phyloP scores from a whole-genome alignment of 257 asterid species.

The Ligustrum vulgare region DNA sequence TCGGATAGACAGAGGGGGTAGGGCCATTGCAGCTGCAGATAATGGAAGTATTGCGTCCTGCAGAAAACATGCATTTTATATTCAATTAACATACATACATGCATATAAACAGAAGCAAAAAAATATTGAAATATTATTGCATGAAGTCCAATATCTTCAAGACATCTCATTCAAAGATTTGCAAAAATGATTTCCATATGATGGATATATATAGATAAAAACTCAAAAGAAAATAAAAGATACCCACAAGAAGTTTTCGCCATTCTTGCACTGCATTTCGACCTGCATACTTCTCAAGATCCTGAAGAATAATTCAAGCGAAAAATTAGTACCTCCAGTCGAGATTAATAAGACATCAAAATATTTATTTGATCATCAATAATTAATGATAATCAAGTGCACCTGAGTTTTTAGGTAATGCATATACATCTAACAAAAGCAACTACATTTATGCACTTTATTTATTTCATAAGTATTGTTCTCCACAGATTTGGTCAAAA shows the following conservation, averaged over 20 bases:
- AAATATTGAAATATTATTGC: not conserved
- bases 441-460: not conserved
- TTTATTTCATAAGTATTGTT: not conserved
- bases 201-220: not conserved
- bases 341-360: slow-evolving; percentile 10
- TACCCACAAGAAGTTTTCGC: slow-evolving; percentile 90
- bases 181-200: not conserved
- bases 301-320: slow-evolving; percentile 45
- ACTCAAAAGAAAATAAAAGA: slow-evolving; percentile 10
- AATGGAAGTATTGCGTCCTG: slow-evolving; percentile 89
- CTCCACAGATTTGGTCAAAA: not conserved
- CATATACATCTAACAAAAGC: not conserved
- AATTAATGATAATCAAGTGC: not conserved
- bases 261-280: slow-evolving; percentile 82
- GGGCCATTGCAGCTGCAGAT: slow-evolving; percentile 95
- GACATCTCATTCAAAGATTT: not conserved
- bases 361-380: not conserved
- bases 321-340: not conserved
- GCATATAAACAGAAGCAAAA: not conserved
- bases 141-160: not conserved
- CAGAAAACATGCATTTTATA: slow-evolving; percentile 17
- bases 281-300: slow-evolving; percentile 85
- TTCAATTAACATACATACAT: not conserved
- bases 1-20: slow-evolving; percentile 89
- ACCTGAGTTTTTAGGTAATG: not conserved